Evolutionary conservation across 306 rosid species (phyloP).

Genomic region (Canavalia gladiata): DNA sequence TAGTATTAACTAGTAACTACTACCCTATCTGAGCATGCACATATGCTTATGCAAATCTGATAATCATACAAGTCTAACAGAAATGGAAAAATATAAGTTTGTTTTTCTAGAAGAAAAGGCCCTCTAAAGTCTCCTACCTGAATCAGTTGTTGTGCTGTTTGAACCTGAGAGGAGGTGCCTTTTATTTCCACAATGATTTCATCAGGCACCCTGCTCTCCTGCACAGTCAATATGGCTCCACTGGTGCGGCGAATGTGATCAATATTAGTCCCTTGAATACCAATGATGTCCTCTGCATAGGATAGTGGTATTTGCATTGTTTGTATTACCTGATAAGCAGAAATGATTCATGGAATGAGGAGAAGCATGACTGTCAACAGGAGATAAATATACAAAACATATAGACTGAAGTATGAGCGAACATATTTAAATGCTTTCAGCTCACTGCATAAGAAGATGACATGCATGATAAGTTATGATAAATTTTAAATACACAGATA

Average conservation of each 20-base stretch:
- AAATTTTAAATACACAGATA: constrained; percentile 25
- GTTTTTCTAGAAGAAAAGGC: constrained; percentile 3
- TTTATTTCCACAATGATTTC: constrained; percentile 90
- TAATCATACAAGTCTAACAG: constrained; percentile 17
- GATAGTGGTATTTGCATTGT: constrained; percentile 95
- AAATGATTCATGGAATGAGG: constrained; percentile 30
- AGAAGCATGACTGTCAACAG: constrained; percentile 25
- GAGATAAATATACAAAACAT: constrained; percentile 26
- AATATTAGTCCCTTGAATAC: constrained; percentile 88
- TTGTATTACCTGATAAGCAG: constrained; percentile 72
- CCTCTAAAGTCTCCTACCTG: constrained; percentile 63
- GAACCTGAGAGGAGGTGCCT: constrained; percentile 90
- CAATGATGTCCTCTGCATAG: constrained; percentile 93
- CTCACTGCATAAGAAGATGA: constrained; percentile 26
- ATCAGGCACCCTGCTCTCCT: constrained; percentile 89
- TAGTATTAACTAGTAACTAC: neutral
- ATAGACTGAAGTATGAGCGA: constrained; percentile 7
- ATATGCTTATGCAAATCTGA: neutral
- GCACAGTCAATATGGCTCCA: constrained; percentile 92
- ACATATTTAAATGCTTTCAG: constrained; percentile 22
- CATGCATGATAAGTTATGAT: constrained; percentile 20
- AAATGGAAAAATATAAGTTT: constrained; percentile 22
- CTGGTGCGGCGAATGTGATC: constrained; percentile 90
- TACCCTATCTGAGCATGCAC: neutral
- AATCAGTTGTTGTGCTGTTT: constrained; percentile 83